phyloP scores from a whole-genome alignment of 805 yeast genomes.

The Ogataea henricii region DNA sequence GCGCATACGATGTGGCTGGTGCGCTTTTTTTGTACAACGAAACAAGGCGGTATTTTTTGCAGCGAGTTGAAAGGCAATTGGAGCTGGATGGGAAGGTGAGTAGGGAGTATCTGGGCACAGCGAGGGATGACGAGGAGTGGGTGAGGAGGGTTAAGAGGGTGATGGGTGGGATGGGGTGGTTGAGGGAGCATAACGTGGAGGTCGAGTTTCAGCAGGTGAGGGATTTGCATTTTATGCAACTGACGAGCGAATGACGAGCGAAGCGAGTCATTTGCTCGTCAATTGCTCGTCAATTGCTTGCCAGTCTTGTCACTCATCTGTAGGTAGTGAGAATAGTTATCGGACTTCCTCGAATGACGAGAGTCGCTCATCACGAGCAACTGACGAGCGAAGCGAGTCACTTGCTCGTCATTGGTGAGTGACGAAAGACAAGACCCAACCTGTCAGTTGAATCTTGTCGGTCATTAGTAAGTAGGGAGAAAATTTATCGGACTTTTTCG shows the following conservation, averaged over 20 bases:
- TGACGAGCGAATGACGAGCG: background rate
- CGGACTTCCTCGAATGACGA: too few species aligned
- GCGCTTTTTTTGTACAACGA: slow-evolving; percentile 9
- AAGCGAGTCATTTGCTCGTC: background rate
- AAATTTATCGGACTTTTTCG: too few species aligned
- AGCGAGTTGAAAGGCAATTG: slow-evolving; percentile 12
- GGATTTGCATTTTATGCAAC: background rate
- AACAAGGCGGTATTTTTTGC: slow-evolving; percentile 10
- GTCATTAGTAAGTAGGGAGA: too few species aligned
- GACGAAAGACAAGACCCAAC: too few species aligned
- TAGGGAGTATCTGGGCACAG: slow-evolving; percentile 6
- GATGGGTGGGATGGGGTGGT: slow-evolving; percentile 7
- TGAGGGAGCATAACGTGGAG: slow-evolving; percentile 12
- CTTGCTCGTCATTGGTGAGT: too few species aligned
- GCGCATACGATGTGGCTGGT: background rate
- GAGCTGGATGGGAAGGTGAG: slow-evolving; percentile 8
- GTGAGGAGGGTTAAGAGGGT: background rate
- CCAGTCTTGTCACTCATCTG: too few species aligned
- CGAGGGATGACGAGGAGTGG: slow-evolving; percentile 13
- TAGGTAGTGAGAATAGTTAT: too few species aligned
- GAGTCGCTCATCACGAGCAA: too few species aligned
- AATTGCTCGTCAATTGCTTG: too few species aligned
- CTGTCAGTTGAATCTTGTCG: too few species aligned
- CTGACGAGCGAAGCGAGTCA: too few species aligned
- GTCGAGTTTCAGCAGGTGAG: slow-evolving; percentile 12